These are phyloP conservation scores for Castanospermum australe DNA, from an alignment of 306 rosid genomes.

Conservation along the genomic window DNA sequence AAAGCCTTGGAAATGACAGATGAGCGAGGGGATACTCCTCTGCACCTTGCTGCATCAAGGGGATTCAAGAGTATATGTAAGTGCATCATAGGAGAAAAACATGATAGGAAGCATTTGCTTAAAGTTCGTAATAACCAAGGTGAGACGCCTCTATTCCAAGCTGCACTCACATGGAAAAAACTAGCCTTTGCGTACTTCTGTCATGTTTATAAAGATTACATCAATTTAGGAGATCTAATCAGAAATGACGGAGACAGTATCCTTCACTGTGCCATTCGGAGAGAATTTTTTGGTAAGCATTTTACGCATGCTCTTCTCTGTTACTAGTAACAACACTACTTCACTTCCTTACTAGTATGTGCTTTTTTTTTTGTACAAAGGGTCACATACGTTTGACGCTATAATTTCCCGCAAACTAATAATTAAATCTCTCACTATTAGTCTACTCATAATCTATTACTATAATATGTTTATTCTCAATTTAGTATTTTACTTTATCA, in stretches of 20 bases:
- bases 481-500: too few relatives aligned
- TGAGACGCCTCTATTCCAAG: conserved; percentile 44
- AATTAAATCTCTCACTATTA: too few relatives aligned
- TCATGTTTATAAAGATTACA: background rate
- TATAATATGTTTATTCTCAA: too few relatives aligned
- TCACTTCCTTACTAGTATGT: too few relatives aligned
- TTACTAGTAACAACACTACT: too few relatives aligned
- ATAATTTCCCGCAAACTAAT: too few relatives aligned
- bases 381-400: too few relatives aligned
- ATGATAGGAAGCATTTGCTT: conserved; percentile 9
- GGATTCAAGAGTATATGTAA: conserved; percentile 36
- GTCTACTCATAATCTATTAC: too few relatives aligned
- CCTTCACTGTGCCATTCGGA: conserved; percentile 25
- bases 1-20: background rate
- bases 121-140: background rate
- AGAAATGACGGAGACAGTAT: background rate
- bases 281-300: conserved; percentile 18
- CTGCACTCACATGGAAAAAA: conserved; percentile 29
- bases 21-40: conserved; percentile 42
- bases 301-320: too few relatives aligned
- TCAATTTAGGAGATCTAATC: background rate
- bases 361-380: too few relatives aligned
- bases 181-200: background rate
- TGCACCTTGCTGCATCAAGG: conserved; percentile 49
- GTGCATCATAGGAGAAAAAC: background rate